phyloP scores from a whole-genome alignment of 2,329 filamentous ascomycete species.

The Tolypocladium ophioglossoides region DNA sequence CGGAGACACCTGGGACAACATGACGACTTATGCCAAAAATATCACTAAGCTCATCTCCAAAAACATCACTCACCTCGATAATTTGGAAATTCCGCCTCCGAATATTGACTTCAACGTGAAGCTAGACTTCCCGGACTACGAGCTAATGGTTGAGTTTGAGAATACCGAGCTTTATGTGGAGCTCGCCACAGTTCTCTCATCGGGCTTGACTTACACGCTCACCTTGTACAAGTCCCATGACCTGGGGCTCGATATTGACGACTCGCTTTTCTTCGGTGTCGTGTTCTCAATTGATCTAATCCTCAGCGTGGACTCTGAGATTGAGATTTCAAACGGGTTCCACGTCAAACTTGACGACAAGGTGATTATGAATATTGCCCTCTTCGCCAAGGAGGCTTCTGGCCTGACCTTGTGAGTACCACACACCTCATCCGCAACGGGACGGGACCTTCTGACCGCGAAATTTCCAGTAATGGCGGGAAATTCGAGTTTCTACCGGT shows the following conservation, averaged over 20 bases:
- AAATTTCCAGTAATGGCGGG: constrained; percentile 33
- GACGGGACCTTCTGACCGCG: background rate
- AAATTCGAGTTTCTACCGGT: constrained; percentile 47
- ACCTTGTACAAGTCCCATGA: constrained; percentile 36
- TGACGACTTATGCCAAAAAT: constrained; percentile 19
- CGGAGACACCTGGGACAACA: constrained; percentile 19
- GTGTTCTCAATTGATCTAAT: constrained; percentile 42
- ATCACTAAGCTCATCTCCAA: constrained; percentile 14
- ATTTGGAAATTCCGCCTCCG: constrained; percentile 2
- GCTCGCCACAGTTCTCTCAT: constrained; percentile 30
- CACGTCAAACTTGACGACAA: constrained; percentile 44
- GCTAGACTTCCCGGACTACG: constrained; percentile 31
- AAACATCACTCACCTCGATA: background rate
- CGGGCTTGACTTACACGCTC: constrained; percentile 33
- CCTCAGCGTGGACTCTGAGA: constrained; percentile 30
- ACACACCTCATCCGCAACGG: background rate
- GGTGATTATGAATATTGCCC: constrained; percentile 32
- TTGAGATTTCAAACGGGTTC: constrained; percentile 42
- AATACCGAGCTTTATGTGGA: constrained; percentile 40
- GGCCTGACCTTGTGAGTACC: constrained; percentile 36
- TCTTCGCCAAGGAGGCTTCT: constrained; percentile 39
- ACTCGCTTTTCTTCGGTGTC: constrained; percentile 32
- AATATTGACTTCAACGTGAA: constrained; percentile 33
- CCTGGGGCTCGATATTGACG: constrained; percentile 27
- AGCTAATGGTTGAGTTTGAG: constrained; percentile 37